phyloP scores from a whole-genome alignment of 176 grass and related monocot species.

The Typha latifolia region DNA sequence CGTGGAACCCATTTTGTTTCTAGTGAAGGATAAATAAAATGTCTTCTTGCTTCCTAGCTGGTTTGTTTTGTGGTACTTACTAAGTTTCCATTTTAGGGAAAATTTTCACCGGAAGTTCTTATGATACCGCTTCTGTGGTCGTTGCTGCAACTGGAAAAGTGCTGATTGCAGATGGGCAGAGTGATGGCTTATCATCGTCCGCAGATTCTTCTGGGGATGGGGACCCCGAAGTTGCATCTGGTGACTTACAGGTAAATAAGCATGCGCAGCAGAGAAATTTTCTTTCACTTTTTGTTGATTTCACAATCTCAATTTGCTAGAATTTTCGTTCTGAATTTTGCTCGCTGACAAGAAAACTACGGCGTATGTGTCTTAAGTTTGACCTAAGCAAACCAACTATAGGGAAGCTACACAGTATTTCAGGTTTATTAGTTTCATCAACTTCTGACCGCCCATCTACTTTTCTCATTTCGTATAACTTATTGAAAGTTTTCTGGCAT shows the following conservation, averaged over 20 bases:
- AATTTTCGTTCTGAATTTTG: too few species aligned
- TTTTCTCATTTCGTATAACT: not conserved
- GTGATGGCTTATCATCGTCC: slow-evolving; percentile 25
- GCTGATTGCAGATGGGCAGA: slow-evolving; percentile 50
- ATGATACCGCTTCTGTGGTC: slow-evolving; percentile 6
- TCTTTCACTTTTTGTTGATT: slow-evolving; percentile 15
- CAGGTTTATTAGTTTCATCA: too few species aligned
- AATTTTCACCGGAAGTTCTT: slow-evolving; percentile 26
- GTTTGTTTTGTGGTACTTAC: not conserved
- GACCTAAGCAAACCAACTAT: too few species aligned
- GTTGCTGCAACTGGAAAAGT: slow-evolving; percentile 31
- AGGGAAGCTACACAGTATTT: too few species aligned
- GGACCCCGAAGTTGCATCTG: slow-evolving; percentile 16
- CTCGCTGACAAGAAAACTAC: too few species aligned
- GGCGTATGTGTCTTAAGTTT: too few species aligned
- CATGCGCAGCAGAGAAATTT: not conserved
- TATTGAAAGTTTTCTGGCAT: not conserved
- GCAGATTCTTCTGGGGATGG: slow-evolving; percentile 2
- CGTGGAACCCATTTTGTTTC: too few species aligned
- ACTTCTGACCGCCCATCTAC: not conserved
- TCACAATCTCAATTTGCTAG: not conserved
- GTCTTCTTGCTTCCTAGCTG: not conserved
- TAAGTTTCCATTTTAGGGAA: slow-evolving; percentile 3
- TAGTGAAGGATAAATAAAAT: not conserved
- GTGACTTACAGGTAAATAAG: slow-evolving; percentile 35